These are phyloP conservation scores for Murraya koenigii DNA, from an alignment of 345 rosid genomes.

Conservation along the genomic window DNA sequence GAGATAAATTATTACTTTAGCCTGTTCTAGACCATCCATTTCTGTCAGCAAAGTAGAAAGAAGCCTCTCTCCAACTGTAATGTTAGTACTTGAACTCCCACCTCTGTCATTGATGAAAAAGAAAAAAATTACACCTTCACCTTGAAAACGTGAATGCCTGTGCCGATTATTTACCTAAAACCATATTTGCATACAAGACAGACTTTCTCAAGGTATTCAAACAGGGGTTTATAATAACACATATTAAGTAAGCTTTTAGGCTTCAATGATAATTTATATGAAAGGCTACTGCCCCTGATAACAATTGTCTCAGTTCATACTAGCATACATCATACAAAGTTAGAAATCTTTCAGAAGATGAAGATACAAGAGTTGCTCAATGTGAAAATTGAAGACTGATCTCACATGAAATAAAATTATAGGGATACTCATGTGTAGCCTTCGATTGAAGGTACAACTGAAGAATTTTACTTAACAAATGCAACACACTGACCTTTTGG, in stretches of 20 bases:
- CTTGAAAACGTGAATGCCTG: not conserved
- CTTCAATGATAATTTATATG: not conserved
- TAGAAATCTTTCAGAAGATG: not conserved
- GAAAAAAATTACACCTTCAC: not conserved
- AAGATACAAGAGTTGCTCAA: not conserved
- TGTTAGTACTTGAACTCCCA: conserved; percentile 60
- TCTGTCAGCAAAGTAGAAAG: conserved; percentile 85
- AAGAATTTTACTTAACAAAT: not conserved
- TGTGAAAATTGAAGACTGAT: not conserved
- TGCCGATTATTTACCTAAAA: not conserved
- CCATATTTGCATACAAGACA: not conserved
- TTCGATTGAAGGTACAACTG: not conserved
- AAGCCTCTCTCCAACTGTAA: conserved; percentile 88
- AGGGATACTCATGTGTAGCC: not conserved
- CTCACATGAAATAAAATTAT: not conserved
- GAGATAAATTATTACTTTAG: conserved; percentile 49
- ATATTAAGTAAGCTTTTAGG: not conserved
- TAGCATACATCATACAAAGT: not conserved
- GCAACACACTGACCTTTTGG: conserved; percentile 55
- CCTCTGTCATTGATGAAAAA: conserved; percentile 45
- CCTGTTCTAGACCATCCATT: conserved; percentile 95
- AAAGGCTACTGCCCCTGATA: not conserved
- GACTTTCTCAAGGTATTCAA: not conserved
- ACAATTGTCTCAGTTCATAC: not conserved
- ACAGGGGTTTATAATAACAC: not conserved